Base-by-base conservation (phyloP, 345 rosid species). In the Noccaea caerulescens region DNA sequence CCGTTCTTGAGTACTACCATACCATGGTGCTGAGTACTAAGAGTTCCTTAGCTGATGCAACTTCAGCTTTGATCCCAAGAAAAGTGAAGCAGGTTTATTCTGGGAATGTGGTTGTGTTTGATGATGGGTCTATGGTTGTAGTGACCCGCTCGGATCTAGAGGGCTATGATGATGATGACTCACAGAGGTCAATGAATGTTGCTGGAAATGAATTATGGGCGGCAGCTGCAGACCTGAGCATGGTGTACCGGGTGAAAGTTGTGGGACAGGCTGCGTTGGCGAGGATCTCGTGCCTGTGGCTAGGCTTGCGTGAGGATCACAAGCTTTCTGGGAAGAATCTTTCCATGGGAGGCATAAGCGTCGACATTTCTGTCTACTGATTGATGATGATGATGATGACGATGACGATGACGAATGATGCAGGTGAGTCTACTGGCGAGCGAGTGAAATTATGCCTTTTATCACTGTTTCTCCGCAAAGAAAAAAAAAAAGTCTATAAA, bases 331-430 rank as follows among this genome's bases (percentile, higher is more conserved):
- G 76, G 51, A 78, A 86, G 59, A 64, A 71, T 64, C 12, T 80
- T 23, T 50, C 81, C 36, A 55, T 88, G 79, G 82, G 86, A 77
- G 89, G 89, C 58, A 85, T 91, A 49, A 87, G 79, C 58, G 91
- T 91, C 13, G 93, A 83, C 78, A 91, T 91, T 63, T 93, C 86
- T n/a, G 92, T 91, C 63, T 91, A 87, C 81, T 91, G 78, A 84
- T n/a, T 46, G 78, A 83, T 34, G 68, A 39, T 52, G 54, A 27
- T 43, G 46, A 25, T 63, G 79, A 62, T 20, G 58, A 70, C 5
- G 66, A 37, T 20, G 23, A 20, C 23, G 23, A 62, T 20, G 58
- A 70, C 8, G 66, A 37, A 27, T 43, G 47, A 25, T 63, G 79
- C 39, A 27, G 4, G 55, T 39, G 75, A 69, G 79, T 54, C 54